Evolutionary conservation across 148 eudicot genomes (phyloP).

Genomic region (Cornus controversa): DNA sequence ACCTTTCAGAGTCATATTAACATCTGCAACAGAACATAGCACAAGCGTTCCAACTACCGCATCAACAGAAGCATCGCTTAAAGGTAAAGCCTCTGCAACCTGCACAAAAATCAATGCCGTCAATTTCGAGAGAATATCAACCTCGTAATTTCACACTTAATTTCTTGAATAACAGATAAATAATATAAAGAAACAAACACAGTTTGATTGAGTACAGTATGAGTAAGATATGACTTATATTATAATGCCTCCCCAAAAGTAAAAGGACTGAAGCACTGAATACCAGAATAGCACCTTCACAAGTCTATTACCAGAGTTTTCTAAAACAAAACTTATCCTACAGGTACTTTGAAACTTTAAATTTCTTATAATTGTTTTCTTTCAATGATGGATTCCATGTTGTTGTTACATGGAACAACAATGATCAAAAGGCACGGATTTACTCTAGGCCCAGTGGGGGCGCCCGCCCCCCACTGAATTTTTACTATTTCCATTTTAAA

Average conservation of each 20-base stretch:
- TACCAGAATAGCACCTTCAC: background rate
- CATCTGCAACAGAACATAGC: constrained; percentile 81
- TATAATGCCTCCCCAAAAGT: background rate
- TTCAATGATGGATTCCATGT: background rate
- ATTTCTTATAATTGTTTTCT: background rate
- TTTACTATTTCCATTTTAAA: too few species aligned
- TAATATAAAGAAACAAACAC: background rate
- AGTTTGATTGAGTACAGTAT: background rate
- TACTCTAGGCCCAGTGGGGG: too few species aligned
- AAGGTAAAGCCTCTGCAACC: constrained; percentile 87
- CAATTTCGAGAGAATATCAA: background rate
- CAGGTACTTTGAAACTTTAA: background rate
- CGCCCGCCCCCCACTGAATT: too few species aligned
- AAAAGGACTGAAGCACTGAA: background rate
- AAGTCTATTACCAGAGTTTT: background rate
- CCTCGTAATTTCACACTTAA: background rate
- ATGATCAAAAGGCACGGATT: too few species aligned
- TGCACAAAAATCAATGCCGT: constrained; percentile 26
- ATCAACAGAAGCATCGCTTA: constrained; percentile 79
- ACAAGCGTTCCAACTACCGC: constrained; percentile 93
- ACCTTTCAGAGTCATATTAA: constrained; percentile 63
- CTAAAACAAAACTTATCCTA: background rate
- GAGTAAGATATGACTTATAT: background rate
- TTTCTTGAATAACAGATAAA: background rate
- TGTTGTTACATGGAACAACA: background rate